phyloP scores from a whole-genome alignment of 768 basidiomycete genomes.

The Obba rivulosa region DNA sequence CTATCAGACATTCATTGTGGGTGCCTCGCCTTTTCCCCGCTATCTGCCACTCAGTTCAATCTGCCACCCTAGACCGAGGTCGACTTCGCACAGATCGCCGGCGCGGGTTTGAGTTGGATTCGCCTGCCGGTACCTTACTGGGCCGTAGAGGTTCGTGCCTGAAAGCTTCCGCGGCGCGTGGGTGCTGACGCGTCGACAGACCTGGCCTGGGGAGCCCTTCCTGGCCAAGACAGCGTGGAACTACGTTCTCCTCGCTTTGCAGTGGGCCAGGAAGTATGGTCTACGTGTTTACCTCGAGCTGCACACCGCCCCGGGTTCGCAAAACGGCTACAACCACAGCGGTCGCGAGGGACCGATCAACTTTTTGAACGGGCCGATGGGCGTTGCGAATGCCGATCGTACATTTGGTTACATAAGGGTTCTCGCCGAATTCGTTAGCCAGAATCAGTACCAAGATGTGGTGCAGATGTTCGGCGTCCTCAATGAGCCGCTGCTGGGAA shows the following conservation, averaged over 20 bases:
- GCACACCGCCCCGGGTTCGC: slow-evolving; percentile 77
- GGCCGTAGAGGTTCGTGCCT: slow-evolving; percentile 85
- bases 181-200: neutral
- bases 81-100: slow-evolving; percentile 87
- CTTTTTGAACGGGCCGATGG: slow-evolving; percentile 73
- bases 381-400: slow-evolving; percentile 82
- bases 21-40: slow-evolving; percentile 20
- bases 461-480: slow-evolving; percentile 59
- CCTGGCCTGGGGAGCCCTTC: slow-evolving; percentile 72
- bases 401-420: slow-evolving; percentile 75
- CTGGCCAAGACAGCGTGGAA: slow-evolving; percentile 74
- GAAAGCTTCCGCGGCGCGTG: too few relatives aligned
- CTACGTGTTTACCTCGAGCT: slow-evolving; percentile 78
- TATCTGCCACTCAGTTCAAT: neutral
- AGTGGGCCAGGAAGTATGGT: slow-evolving; percentile 91
- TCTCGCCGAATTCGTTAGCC: slow-evolving; percentile 77
- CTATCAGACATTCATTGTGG: slow-evolving; percentile 80
- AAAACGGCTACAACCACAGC: slow-evolving; percentile 65
- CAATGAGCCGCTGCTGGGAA: slow-evolving; percentile 53
- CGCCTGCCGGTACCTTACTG: slow-evolving; percentile 83
- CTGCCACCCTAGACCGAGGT: slow-evolving; percentile 60
- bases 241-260: slow-evolving; percentile 73
- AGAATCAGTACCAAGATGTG: slow-evolving; percentile 65
- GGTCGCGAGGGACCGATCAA: slow-evolving; percentile 61
- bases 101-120: slow-evolving; percentile 84